Percentiles rank a stretch among this genome's conserved stretches.
phyloP scores from a whole-genome alignment of 2,329 filamentous ascomycete genomes.

The Rutstroemia sp. region DNA sequence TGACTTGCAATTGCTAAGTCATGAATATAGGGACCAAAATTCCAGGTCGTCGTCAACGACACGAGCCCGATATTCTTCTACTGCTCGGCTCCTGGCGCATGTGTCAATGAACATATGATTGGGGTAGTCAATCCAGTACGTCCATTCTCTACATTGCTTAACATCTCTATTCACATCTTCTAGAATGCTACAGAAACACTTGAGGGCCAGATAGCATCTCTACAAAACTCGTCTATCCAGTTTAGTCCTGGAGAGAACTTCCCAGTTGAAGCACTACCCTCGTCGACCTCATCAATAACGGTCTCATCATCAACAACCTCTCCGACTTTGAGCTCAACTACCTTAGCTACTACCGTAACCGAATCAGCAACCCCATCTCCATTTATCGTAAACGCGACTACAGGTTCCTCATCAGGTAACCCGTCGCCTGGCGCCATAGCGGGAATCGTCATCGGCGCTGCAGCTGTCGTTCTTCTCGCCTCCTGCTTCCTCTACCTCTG shows the following conservation, averaged over 20 bases:
- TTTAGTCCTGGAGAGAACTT: conserved; percentile 22
- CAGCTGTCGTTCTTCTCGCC: conserved; percentile 16
- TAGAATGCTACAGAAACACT: conserved; percentile 22
- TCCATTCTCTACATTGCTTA: neutral
- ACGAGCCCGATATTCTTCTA: conserved; percentile 63
- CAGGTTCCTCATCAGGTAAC: neutral
- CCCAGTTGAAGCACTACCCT: conserved; percentile 14
- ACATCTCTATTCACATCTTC: neutral
- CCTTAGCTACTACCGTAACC: neutral
- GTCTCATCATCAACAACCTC: conserved; percentile 1
- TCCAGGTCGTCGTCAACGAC: conserved; percentile 46
- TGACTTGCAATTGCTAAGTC: neutral
- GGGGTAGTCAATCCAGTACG: conserved; percentile 65
- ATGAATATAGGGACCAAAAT: conserved; percentile 32
- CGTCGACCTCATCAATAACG: neutral
- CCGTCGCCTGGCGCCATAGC: conserved; percentile 20
- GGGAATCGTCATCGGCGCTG: conserved; percentile 21
- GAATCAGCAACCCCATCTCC: neutral
- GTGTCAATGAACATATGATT: conserved; percentile 61
- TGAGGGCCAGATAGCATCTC: conserved; percentile 16
- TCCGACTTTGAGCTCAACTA: conserved; percentile 10
- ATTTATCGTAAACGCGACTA: neutral
- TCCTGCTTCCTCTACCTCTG: conserved; percentile 20
- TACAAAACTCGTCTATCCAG: conserved; percentile 14
- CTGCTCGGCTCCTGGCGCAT: conserved; percentile 60